Base-by-base conservation (phyloP, 306 rosid species). In the Medicago arabica region DNA sequence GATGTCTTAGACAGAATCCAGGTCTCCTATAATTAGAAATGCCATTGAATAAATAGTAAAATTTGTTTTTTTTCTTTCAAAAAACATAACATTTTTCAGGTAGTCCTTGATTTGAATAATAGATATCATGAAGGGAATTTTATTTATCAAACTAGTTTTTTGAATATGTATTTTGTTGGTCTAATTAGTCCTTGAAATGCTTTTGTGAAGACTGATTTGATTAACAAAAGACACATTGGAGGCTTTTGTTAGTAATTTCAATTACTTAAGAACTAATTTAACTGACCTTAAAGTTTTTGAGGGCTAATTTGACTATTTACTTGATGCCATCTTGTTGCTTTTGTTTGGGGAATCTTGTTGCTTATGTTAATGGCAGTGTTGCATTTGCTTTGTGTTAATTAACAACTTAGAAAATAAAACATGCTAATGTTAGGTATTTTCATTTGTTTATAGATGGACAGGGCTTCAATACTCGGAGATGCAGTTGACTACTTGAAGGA, bases 391-490 rank as follows among this genome's bases (percentile, higher is more conserved):
- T 4, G 21, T 34, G 38, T 64, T 38, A 9, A 55, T 55, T 38
- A 8, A 75, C 5, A 28, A 21, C 38, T 57, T 38, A 1, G 54
- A 6, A 55, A 25, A 14, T 59, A 38, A 54, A 77, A n/a, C 19
- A 40, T 51, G 79, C 72, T 77, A 55, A 81, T 78, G 17, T 69
- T 58, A 65, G 72, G 36, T 70, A 66, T 36, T 72, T 66, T 58
- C 16, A 25, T 78, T 5, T 57, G 63, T 61, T 58, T 47, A 62
- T 80, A 95, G 99, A 95, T 95, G 99, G 99, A 95, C 41, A 90
- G 99, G 81, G 99, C 97, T 73, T 95, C 99, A 2, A 95, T 95
- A 64, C 97, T 95, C 46, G 99, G 99, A 71, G 99, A 95, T 83
- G 99, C 99, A 57, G 84, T 95, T 49, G 97, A 95, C 80, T 95